phyloP scores from a whole-genome alignment of 306 rosid species.

The Aeschynomene evenia region DNA sequence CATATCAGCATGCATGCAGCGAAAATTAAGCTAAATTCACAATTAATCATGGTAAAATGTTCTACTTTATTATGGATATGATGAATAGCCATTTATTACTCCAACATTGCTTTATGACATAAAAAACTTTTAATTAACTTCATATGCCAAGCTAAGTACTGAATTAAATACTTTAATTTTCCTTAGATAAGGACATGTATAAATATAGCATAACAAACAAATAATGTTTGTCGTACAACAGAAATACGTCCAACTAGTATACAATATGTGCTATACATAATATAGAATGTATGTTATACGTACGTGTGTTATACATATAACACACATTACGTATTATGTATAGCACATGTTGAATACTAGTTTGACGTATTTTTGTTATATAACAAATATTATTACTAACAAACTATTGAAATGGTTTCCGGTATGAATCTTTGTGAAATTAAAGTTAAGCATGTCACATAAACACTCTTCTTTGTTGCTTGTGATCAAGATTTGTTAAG shows the following conservation, averaged over 20 bases:
- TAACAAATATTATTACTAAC: no score
- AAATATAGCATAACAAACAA: no score
- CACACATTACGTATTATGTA: no score
- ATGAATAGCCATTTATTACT: neutral
- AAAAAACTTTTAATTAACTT: neutral
- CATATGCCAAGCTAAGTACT: no score
- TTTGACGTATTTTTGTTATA: no score
- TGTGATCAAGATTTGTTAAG: conserved; percentile 10
- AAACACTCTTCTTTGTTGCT: conserved; percentile 11
- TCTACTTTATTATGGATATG: no score
- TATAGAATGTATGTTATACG: no score
- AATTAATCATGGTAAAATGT: neutral
- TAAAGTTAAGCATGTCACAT: neutral
- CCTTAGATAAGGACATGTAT: neutral
- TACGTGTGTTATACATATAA: no score
- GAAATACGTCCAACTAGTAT: no score
- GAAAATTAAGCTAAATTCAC: neutral
- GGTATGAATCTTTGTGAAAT: conserved; percentile 2
- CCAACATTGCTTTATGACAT: neutral
- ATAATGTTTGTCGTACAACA: no score
- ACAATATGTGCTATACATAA: no score
- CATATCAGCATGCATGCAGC: neutral
- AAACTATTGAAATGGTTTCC: neutral
- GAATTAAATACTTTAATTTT: neutral
- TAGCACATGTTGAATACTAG: no score